Base-by-base conservation (phyloP, 371 early-diverging fungal genomes). In the Choanephora cucurbitarum region DNA sequence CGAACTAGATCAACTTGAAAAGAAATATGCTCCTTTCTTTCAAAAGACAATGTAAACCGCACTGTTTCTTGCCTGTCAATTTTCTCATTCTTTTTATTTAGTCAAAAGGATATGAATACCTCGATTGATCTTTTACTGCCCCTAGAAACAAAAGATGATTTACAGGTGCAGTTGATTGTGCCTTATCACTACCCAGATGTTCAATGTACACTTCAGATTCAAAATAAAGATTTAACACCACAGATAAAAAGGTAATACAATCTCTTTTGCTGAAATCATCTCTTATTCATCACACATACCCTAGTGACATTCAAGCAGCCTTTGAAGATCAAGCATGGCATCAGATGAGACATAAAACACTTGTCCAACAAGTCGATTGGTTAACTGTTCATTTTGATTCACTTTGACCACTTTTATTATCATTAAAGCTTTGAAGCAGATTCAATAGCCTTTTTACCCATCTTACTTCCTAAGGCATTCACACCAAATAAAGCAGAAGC, bases 401-500 rank as follows among this genome's bases (percentile, higher is more conserved):
- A 9, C 60, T 62, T 28, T 61, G 54, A 37, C 13, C 4, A 19
- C 7, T 28, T 28, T 28, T 49, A 21, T 19, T 34, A 37, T 22
- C 6, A 21, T 33, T 60, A 66, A 49, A 66, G 63, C 39, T 63
- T 60, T 22, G 67, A 55, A 24, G 72, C 50, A 41, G 73, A 33
- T 15, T 70, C 64, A 14, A 67, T 48, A 44, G 65, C 70, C 49
- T 75, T 72, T 55, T 63, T 63, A 23, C 64, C 60, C 10, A 62
- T 32, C 41, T 69, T 70, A 18, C 64, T 73, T 37, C 69, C 66
- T 17, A 75, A 45, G 21, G 79, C 76, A 58, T 68, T 66, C 13
- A 71, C 80, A 63, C 80, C 80, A 64, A 79, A 79, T 39, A 79
- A 52, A 18, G 80, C 77, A 58, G 71, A 57, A 19, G 77, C 62